Conservation (phyloP, 441 rosid species). For the Erodium moschatum region DNA sequence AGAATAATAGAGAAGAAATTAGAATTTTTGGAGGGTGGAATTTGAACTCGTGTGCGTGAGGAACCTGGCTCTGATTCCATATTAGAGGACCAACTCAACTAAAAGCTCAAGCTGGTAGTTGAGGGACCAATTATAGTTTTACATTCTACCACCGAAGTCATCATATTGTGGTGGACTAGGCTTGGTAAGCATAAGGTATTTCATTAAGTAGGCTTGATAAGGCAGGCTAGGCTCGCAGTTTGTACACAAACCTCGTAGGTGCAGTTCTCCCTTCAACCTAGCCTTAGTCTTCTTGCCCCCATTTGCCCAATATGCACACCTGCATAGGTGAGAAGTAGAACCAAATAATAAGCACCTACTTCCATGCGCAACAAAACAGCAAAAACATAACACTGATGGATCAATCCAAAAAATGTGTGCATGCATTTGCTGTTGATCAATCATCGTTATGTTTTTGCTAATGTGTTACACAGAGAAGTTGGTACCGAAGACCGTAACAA, state of each 20-base stretch:
- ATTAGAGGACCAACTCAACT: too few species aligned
- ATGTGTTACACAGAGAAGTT: background rate
- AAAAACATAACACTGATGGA: too few species aligned
- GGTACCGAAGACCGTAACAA: background rate
- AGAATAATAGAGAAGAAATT: too few species aligned
- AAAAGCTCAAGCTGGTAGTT: too few species aligned
- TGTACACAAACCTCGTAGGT: background rate
- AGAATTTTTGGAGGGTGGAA: too few species aligned
- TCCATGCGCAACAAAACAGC: too few species aligned
- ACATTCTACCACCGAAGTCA: background rate
- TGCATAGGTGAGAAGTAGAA: background rate
- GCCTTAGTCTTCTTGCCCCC: background rate
- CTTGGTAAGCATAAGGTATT: background rate
- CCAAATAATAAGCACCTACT: background rate
- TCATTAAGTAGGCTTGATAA: background rate
- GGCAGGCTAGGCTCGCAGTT: background rate
- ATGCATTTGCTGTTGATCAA: background rate
- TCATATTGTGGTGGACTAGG: background rate
- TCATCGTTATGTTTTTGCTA: background rate
- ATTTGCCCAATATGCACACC: background rate
- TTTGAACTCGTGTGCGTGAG: too few species aligned
- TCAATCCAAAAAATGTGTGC: too few species aligned
- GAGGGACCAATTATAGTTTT: too few species aligned
- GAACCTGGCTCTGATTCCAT: too few species aligned
- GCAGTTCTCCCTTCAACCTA: background rate